A percentile compares a stretch with the other conserved stretches of the same genome.
phyloP scores from a whole-genome alignment of 1,139 yeast species.

The Lodderomyces beijingensis region DNA sequence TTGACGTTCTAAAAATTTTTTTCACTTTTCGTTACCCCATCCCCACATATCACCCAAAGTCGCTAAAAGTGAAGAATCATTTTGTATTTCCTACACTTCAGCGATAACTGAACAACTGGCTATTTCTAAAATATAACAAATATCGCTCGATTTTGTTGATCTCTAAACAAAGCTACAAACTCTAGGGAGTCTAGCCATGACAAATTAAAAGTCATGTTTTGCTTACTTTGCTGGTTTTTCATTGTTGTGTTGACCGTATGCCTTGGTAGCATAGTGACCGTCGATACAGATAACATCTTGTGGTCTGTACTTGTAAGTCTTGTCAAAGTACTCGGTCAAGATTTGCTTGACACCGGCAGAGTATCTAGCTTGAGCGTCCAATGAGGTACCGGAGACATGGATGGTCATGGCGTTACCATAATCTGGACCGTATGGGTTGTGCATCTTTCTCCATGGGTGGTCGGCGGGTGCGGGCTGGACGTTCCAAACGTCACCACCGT shows the following conservation, averaged over 20 bases:
- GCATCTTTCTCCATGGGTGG: conserved; percentile 76
- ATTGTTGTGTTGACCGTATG: conserved; percentile 29
- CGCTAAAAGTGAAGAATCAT: no score
- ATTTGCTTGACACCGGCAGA: conserved; percentile 66
- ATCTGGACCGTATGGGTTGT: conserved; percentile 54
- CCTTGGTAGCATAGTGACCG: conserved; percentile 71
- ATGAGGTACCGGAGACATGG: conserved; percentile 73
- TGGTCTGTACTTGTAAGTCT: conserved; percentile 63
- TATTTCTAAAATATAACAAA: no score
- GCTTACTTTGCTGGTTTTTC: conserved; percentile 2
- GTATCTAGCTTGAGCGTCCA: conserved; percentile 77
- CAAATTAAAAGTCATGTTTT: no score
- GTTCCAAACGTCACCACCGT: conserved; percentile 84
- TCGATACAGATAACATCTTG: conserved; percentile 69
- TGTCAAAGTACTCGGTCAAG: conserved; percentile 57
- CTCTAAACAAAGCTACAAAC: no score
- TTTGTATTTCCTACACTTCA: no score
- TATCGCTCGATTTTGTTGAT: no score
- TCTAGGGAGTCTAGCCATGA: no score
- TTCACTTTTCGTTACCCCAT: no score
- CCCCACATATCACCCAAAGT: no score
- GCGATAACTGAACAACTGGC: no score
- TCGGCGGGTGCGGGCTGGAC: conserved; percentile 75
- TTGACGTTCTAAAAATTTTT: no score
- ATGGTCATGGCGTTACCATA: conserved; percentile 82